Evolutionary conservation across 495 filamentous ascomycete species (phyloP), one percentile per base, ranked within the genome.

Genomic region (Emericellopsis terricola): DNA sequence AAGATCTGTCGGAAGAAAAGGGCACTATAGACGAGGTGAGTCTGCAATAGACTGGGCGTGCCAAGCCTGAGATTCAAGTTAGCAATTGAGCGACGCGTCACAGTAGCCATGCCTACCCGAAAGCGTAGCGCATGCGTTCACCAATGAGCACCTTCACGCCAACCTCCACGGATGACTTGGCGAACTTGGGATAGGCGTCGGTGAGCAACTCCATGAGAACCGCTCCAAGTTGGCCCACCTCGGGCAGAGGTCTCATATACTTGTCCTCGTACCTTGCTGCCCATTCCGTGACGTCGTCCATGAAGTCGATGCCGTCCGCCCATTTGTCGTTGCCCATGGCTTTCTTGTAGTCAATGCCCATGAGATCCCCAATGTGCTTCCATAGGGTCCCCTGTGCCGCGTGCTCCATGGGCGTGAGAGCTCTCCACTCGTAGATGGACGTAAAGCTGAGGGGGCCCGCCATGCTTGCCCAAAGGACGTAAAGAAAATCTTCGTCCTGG

Each of bases 301-400:
- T 51, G 60, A 71, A 80, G 14, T 78, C 67, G 33, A 76, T 47
- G 1, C 75, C 76, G 50, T 80, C 73, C 1, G 28, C 41, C 53
- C 71, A 80, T 0, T 60, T 60, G 8, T 54, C 31, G 23, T 47
- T 39, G 33, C 46, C 29, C 7, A 56, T 34, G 8, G 39, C 33
- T 6, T 45, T 50, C 13, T 48, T 38, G 40, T 71, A 78, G 5
- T 57, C 52, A 38, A 78, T 69, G 1, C 50, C 65, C 55, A 78
- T 60, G 8, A 59, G 63, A 44, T 80, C 75, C 19, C 75, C 74
- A 8, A 72, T 43, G 29, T 55, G 55, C 48, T 77, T 78, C 70
- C 71, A 77, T 45, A 76, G 75, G 0, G 67, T 71, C 5, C 68
- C 75, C 31, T 72, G 52, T 0, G 73, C 76, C 40, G 73, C 78